Evolutionary conservation across 2,329 filamentous ascomycete species (phyloP), one percentile per base, ranked within the genome.

Genomic region (Plenodomus tracheiphilus): DNA sequence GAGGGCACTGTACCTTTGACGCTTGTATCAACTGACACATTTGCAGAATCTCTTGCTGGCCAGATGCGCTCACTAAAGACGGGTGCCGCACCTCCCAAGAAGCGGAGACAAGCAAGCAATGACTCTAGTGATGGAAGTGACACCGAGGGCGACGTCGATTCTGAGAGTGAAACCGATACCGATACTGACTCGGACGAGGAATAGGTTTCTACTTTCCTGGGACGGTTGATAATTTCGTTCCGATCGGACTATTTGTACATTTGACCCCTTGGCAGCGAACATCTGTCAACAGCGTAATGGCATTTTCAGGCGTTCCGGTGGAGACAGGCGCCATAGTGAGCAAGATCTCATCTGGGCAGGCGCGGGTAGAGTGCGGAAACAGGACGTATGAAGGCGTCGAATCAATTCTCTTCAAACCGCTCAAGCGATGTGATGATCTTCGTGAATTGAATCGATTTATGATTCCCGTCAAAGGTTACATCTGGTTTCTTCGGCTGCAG

Each of bases 11-110:
- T 37, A 7, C 5, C 34, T 5, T 36, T 18, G 5, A 18, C 11
- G 28, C 44, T 39, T 39, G 43, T 21, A 25, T 35, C 47, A 35
- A 48, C 65, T 74, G 58, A 74, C 52, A 36, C 42, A 19, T 49
- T 44, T 51, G 63, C 47, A 95, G 91, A 96, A 75, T 91, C 91
- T 2, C 80, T 97, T 59, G 92, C 91, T 41, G 91, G 91, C 52
- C 90, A 96, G 74, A 94, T 96, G 89, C 86, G 86, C 54, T 87
- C 88, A 11, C 83, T 96, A 53, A 95, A 94, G 78, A 87, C 86
- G 11, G 88, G 84, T 22, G 78, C 68, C 22, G 75, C 72, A 19
- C 58, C 71, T 34, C 74, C 77, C 38, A 85, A 84, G 77, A 81
- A 83, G 62, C 83, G 80, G 70, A 79, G 79, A 69, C 81, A 78